phyloP scores from a whole-genome alignment of 148 eudicot species.

The Beta vulgaris region DNA sequence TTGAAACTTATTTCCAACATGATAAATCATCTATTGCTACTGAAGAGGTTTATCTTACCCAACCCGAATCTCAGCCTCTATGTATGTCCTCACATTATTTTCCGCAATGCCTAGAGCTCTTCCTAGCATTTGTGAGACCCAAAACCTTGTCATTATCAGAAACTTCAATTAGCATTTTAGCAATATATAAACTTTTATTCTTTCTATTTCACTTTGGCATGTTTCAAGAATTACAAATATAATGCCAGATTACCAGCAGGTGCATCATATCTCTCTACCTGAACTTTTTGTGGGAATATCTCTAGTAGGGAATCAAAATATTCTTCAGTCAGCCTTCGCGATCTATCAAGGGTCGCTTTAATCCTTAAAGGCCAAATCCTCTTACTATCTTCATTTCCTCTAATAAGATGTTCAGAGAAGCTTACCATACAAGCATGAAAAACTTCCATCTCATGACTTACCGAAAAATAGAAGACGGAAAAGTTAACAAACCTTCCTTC shows the following conservation, averaged over 20 bases:
- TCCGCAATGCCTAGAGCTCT: slow-evolving; percentile 77
- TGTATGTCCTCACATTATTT: slow-evolving; percentile 69
- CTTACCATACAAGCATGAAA: neutral
- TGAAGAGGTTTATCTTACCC: slow-evolving; percentile 43
- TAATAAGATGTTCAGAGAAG: slow-evolving; percentile 20
- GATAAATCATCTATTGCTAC: neutral
- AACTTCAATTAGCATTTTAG: neutral
- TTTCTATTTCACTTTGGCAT: neutral
- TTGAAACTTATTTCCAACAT: neutral
- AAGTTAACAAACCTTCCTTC: slow-evolving; percentile 53
- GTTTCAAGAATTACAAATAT: neutral
- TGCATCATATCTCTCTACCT: slow-evolving; percentile 37
- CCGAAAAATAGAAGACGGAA: neutral
- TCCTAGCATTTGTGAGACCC: slow-evolving; percentile 66
- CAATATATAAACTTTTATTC: neutral
- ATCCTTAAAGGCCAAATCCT: slow-evolving; percentile 80
- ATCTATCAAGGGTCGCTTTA: slow-evolving; percentile 93
- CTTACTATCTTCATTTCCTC: slow-evolving; percentile 83
- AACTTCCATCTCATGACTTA: neutral
- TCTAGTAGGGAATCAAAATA: slow-evolving; percentile 82
- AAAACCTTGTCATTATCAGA: slow-evolving; percentile 14
- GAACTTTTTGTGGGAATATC: slow-evolving; percentile 71
- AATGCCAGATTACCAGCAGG: neutral
- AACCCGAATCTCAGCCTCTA: slow-evolving; percentile 95
- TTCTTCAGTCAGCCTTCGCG: slow-evolving; percentile 80